Percentiles rank a stretch among this genome's conserved stretches.
phyloP scores from a whole-genome alignment of 1,284 basidiomycete species.

The Irpex lacteus region DNA sequence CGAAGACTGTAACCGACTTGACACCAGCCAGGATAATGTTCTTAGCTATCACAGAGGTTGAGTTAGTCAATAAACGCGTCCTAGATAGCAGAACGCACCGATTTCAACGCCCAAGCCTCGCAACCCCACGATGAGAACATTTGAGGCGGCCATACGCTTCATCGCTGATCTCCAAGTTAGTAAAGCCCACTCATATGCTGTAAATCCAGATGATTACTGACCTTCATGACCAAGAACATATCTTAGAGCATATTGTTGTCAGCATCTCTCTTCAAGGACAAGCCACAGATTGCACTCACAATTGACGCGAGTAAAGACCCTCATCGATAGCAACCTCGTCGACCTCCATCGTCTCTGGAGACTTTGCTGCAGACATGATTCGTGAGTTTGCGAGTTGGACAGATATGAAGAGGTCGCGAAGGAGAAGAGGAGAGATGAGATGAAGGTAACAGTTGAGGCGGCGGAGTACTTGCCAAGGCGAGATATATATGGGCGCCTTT shows the following conservation, averaged over 20 bases:
- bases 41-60: conserved; percentile 68
- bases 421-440: conserved; percentile 16
- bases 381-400: conserved; percentile 14
- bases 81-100: conserved; percentile 48
- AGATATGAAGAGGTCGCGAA: conserved; percentile 10
- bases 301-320: conserved; percentile 93
- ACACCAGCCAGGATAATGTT: conserved; percentile 96
- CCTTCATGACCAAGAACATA: conserved; percentile 97
- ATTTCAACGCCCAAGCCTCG: conserved; percentile 97
- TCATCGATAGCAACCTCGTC: conserved; percentile 86
- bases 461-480: background rate
- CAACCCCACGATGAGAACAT: conserved; percentile 92
- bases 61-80: background rate
- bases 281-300: conserved; percentile 56
- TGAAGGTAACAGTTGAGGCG: conserved; percentile 13
- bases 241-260: conserved; percentile 42
- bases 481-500: conserved; percentile 13
- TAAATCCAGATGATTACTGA: conserved; percentile 27
- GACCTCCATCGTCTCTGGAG: conserved; percentile 70
- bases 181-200: conserved; percentile 1
- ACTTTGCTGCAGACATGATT: conserved; percentile 52
- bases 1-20: conserved; percentile 95
- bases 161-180: conserved; percentile 65
- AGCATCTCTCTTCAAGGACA: conserved; percentile 7
- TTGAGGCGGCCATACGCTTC: conserved; percentile 98